Conservation (phyloP, 225 moss, liverwort and hornwort genomes). For the Anthoceros angustus region DNA sequence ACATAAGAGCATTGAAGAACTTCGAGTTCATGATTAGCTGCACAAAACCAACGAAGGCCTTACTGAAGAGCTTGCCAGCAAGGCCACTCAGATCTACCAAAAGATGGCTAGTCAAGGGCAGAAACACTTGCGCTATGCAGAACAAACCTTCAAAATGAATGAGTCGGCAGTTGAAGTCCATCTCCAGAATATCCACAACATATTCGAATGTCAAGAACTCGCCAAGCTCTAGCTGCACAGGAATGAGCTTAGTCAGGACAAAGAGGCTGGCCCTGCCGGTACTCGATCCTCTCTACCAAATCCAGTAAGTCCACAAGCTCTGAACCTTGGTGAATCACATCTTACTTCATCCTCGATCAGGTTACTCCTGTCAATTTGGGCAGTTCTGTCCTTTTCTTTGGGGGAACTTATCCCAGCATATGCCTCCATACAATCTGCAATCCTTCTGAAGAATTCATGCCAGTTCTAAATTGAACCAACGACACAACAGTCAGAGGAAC, state of each 20-base stretch:
- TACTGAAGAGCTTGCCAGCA: too few species aligned
- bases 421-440: background rate
- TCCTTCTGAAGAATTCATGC: background rate
- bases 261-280: background rate
- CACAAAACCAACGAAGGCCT: background rate
- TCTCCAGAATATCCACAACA: background rate
- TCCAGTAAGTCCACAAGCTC: too few species aligned
- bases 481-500: too few species aligned
- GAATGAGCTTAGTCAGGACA: background rate
- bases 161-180: background rate
- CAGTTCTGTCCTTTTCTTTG: too few species aligned
- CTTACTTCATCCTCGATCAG: too few species aligned
- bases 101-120: too few species aligned
- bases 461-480: background rate
- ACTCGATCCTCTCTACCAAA: background rate
- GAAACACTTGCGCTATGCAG: background rate
- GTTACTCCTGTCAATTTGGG: too few species aligned
- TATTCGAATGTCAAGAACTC: background rate
- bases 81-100: too few species aligned
- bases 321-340: too few species aligned
- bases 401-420: background rate
- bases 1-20: background rate
- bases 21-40: background rate
- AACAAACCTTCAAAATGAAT: constrained; percentile 1
- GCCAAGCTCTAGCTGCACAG: background rate